These are phyloP conservation scores for Picea glauca DNA, from an alignment of 75 land plant genomes.

Conservation along the genomic window DNA sequence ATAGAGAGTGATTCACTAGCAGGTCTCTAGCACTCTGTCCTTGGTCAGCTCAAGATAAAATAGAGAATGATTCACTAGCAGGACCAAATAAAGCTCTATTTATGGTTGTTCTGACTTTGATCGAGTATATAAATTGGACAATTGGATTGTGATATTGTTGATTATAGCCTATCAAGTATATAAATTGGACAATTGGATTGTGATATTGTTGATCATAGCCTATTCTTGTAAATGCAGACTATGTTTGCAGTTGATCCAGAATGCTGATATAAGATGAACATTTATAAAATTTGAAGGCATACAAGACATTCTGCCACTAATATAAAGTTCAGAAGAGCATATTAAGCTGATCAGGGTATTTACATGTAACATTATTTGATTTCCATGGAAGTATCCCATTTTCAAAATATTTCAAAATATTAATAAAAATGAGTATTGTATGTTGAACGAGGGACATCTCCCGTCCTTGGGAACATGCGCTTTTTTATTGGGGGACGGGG, in stretches of 20 bases:
- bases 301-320: too few relatives aligned
- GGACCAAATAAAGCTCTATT: background rate
- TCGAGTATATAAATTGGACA: background rate
- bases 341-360: background rate
- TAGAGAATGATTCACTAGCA: background rate
- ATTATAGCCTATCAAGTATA: background rate
- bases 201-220: background rate
- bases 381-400: background rate
- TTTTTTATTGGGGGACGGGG: background rate
- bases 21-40: background rate
- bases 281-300: background rate
- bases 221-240: background rate
- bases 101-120: too few relatives aligned
- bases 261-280: background rate
- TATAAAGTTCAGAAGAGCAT: background rate
- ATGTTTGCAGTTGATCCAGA: background rate
- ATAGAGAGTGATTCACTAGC: background rate
- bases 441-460: background rate
- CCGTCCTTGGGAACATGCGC: background rate
- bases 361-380: too few relatives aligned
- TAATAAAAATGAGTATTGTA: background rate
- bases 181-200: background rate
- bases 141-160: background rate
- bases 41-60: background rate
- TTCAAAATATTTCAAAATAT: background rate